phyloP scores from a whole-genome alignment of 163 green algal genomes.

The Scenedesmus sp. region DNA sequence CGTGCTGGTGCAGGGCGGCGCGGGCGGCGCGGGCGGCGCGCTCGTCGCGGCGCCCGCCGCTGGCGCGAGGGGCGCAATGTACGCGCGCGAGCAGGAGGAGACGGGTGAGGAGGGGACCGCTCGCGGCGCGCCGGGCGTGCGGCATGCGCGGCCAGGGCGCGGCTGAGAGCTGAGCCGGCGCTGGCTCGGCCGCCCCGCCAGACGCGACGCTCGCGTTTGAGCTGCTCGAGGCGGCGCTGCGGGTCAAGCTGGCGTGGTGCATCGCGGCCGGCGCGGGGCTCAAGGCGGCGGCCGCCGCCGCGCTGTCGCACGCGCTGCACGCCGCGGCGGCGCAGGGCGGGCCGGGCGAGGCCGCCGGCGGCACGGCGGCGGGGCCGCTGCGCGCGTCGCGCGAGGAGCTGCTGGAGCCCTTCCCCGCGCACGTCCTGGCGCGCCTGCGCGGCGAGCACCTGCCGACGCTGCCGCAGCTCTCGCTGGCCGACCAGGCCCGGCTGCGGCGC shows the following conservation, averaged over 20 bases:
- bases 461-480: conserved; percentile 12
- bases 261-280: conserved; percentile 14
- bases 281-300: conserved; percentile 5
- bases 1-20: conserved; percentile 15
- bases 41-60: neutral
- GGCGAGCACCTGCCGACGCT: conserved; percentile 27
- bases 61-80: neutral
- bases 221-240: conserved; percentile 25
- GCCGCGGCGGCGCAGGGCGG: conserved; percentile 27
- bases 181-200: neutral
- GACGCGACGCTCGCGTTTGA: conserved; percentile 33
- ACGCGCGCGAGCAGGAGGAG: neutral
- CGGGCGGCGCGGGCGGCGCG: neutral
- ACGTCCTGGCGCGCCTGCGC: conserved; percentile 29
- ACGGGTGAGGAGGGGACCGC: neutral
- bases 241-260: conserved; percentile 28
- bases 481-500: neutral
- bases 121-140: too few relatives aligned
- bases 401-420: conserved; percentile 27
- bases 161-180: too few relatives aligned
- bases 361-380: conserved; percentile 4
- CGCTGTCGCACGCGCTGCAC: neutral
- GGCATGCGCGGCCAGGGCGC: too few relatives aligned
- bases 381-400: conserved; percentile 22
- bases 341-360: conserved; percentile 2